Conservation (phyloP, 768 basidiomycete genomes). For the Amanita molliuscula region DNA sequence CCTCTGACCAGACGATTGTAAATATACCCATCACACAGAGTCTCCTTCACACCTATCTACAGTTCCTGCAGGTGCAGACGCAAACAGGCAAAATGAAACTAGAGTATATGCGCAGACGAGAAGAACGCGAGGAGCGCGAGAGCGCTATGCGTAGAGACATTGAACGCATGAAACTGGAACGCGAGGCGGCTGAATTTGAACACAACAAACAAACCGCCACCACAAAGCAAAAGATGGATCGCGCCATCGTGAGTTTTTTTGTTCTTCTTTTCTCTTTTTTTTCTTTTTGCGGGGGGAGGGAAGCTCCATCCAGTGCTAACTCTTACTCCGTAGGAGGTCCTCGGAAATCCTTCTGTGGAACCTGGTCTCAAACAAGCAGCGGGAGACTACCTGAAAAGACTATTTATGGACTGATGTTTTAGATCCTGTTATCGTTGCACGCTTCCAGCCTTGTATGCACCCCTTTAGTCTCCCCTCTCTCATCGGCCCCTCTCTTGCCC, state of each 20-base stretch:
- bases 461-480: slow-evolving; percentile 1
- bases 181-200: slow-evolving; percentile 48
- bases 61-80: slow-evolving; percentile 55
- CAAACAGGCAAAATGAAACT: slow-evolving; percentile 63
- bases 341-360: slow-evolving; percentile 49
- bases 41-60: slow-evolving; percentile 45
- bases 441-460: slow-evolving; percentile 2
- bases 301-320: background rate
- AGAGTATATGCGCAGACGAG: slow-evolving; percentile 55
- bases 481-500: no score
- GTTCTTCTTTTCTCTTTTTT: no score
- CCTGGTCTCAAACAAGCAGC: slow-evolving; percentile 55
- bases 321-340: slow-evolving; percentile 32
- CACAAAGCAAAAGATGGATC: slow-evolving; percentile 52
- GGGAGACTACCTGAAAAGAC: slow-evolving; percentile 60
- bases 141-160: slow-evolving; percentile 37
- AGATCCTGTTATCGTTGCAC: slow-evolving; percentile 1
- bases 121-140: slow-evolving; percentile 62
- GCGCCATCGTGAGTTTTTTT: slow-evolving; percentile 40
- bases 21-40: slow-evolving; percentile 46
- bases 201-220: slow-evolving; percentile 37
- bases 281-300: no score
- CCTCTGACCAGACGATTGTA: slow-evolving; percentile 29
- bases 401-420: slow-evolving; percentile 35
- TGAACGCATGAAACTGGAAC: slow-evolving; percentile 42